Evolutionary conservation across 257 asterid genomes (phyloP).

Genomic region (Jacaranda copaia): DNA sequence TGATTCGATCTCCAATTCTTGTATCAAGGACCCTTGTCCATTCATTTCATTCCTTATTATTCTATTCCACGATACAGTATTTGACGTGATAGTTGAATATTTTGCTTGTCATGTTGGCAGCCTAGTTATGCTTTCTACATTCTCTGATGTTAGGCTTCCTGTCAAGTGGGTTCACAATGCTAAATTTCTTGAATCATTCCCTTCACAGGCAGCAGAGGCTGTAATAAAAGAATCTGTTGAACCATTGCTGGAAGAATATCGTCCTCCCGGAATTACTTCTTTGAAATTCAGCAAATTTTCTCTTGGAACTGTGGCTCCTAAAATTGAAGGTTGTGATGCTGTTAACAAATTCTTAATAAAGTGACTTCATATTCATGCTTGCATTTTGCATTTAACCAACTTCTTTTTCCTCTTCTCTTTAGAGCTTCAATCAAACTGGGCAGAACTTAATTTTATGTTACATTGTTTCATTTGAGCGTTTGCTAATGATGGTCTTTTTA

Average conservation of each 20-base stretch:
- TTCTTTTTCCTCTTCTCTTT: conserved; percentile 3
- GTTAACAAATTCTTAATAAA: not conserved
- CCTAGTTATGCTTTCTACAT: conserved; percentile 8
- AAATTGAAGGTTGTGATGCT: conserved; percentile 81
- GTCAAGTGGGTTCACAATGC: conserved; percentile 26
- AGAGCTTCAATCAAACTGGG: conserved; percentile 13
- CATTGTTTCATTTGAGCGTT: not conserved
- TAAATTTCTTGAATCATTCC: conserved; percentile 34
- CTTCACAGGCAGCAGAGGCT: conserved; percentile 94
- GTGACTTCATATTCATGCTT: not conserved
- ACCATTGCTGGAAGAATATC: conserved; percentile 95
- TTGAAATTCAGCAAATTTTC: conserved; percentile 91
- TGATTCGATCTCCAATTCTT: conserved; percentile 11
- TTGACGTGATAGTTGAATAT: conserved; percentile 21
- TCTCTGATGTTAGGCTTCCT: conserved; percentile 10
- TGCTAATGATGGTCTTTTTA: conserved; percentile 22
- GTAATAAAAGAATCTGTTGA: conserved; percentile 93
- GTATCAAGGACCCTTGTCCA: not conserved
- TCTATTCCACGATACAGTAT: not conserved
- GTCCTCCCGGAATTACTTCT: conserved; percentile 87
- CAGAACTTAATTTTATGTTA: conserved; percentile 9
- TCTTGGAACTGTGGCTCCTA: conserved; percentile 98
- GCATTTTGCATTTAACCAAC: conserved; percentile 23
- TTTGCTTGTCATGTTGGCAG: conserved; percentile 10
- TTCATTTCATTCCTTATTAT: not conserved